These are phyloP conservation scores for Rhizophora mangle DNA, from an alignment of 345 rosid species.

Conservation along the genomic window DNA sequence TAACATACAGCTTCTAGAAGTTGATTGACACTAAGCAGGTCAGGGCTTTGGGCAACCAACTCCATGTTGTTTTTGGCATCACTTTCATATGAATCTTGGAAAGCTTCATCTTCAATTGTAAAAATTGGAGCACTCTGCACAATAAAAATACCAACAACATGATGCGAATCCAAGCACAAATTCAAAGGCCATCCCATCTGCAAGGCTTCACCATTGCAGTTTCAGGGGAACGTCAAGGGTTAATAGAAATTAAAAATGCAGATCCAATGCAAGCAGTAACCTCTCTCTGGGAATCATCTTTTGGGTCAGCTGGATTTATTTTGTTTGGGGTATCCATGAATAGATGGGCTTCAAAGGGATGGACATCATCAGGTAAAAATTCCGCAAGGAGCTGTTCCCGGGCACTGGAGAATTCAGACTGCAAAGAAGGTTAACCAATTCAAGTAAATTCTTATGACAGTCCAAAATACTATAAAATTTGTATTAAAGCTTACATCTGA, in stretches of 20 bases:
- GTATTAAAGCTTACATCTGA: slow-evolving; percentile 44
- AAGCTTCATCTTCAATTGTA: slow-evolving; percentile 54
- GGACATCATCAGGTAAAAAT: slow-evolving; percentile 79
- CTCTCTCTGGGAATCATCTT: slow-evolving; percentile 34
- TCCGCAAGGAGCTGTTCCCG: slow-evolving; percentile 59
- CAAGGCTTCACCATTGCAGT: too few species aligned
- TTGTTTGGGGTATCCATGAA: slow-evolving; percentile 41
- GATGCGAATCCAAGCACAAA: slow-evolving; percentile 4
- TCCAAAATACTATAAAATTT: slow-evolving; percentile 2
- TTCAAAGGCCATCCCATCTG: neutral
- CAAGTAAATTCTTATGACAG: neutral
- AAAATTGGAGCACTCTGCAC: slow-evolving; percentile 40
- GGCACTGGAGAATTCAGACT: slow-evolving; percentile 55
- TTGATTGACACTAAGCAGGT: slow-evolving; percentile 64
- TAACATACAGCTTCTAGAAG: slow-evolving; percentile 75
- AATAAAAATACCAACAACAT: slow-evolving; percentile 17
- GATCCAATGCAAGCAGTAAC: slow-evolving; percentile 22
- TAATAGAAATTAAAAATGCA: slow-evolving; percentile 10
- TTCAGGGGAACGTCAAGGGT: slow-evolving; percentile 2
- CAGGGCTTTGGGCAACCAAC: slow-evolving; percentile 29
- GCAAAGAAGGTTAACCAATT: slow-evolving; percentile 13
- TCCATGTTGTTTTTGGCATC: slow-evolving; percentile 34
- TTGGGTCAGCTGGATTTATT: slow-evolving; percentile 33
- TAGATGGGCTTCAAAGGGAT: slow-evolving; percentile 68
- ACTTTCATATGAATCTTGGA: slow-evolving; percentile 45